A percentile compares a stretch with the other conserved stretches of the same genome.
Conservation (phyloP, 1,284 basidiomycete genomes). For the Pseudozyma flocculosa region DNA sequence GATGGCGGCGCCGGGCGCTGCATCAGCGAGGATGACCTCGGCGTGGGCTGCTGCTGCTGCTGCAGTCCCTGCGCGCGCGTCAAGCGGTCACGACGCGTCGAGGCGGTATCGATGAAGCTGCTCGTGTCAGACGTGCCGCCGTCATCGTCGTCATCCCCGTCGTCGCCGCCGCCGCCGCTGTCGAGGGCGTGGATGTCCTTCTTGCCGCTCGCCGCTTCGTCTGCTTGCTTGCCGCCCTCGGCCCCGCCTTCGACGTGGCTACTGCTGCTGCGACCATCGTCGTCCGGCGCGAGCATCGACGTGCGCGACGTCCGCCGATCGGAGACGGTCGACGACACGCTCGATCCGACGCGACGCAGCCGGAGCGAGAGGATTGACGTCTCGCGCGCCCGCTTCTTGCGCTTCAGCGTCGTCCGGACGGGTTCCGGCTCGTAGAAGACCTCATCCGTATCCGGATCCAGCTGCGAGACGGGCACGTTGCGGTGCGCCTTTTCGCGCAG, state of each 20-base stretch:
- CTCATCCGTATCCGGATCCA: conserved; percentile 46
- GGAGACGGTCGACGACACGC: conserved; percentile 14
- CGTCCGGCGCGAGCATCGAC: conserved; percentile 7
- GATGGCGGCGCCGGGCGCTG: background rate
- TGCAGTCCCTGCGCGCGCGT: no score
- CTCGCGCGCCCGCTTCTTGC: conserved; percentile 45
- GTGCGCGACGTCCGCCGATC: background rate
- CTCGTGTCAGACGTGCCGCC: no score
- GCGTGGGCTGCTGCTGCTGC: background rate
- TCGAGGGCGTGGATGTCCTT: no score
- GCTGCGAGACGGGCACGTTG: conserved; percentile 23
- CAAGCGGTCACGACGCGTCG: no score
- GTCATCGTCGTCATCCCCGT: conserved; percentile 4
- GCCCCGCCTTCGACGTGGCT: conserved; percentile 6
- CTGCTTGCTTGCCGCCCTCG: background rate
- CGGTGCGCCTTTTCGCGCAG: conserved; percentile 22
- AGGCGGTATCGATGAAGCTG: no score
- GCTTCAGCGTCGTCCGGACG: conserved; percentile 35
- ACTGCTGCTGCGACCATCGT: conserved; percentile 11
- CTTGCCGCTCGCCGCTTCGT: no score
- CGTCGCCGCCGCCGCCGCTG: background rate
- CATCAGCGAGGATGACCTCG: background rate
- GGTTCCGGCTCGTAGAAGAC: conserved; percentile 46
- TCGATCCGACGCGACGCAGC: conserved; percentile 40
- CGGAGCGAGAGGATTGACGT: conserved; percentile 45